Conservation (phyloP, 345 rosid species). For the rapeseed (Brassica napus) region DNA sequence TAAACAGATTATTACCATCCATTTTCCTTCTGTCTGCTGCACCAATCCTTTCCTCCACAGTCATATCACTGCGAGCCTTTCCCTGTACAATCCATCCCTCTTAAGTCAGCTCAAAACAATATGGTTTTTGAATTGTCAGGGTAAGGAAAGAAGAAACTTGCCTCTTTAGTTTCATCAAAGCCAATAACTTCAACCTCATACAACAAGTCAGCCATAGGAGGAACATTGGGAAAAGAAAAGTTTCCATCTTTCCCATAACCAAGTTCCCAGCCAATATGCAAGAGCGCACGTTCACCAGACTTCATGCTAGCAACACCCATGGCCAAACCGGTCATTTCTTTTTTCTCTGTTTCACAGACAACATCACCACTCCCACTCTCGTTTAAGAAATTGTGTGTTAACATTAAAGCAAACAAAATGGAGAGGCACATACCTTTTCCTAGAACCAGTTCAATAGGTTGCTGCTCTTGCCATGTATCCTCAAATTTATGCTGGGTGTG, state of each 20-base stretch:
- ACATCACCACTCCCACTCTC: neutral
- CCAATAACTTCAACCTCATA: conserved; percentile 96
- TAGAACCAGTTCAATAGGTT: conserved; percentile 72
- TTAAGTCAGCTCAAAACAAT: conserved; percentile 5
- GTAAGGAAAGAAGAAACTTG: conserved; percentile 39
- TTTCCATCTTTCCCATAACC: conserved; percentile 94
- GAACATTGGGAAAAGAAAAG: conserved; percentile 95
- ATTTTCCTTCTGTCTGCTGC: conserved; percentile 90
- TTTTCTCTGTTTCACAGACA: conserved; percentile 65
- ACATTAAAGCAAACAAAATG: neutral
- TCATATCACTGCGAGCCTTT: conserved; percentile 91
- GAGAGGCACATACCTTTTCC: conserved; percentile 68
- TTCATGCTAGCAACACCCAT: conserved; percentile 86
- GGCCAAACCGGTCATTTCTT: conserved; percentile 86
- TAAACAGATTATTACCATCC: conserved; percentile 85
- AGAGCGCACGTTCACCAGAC: conserved; percentile 80
- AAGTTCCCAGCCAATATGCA: conserved; percentile 86
- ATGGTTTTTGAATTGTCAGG: conserved; percentile 1
- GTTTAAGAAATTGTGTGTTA: neutral
- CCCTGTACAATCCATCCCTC: conserved; percentile 54
- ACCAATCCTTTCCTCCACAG: conserved; percentile 95
- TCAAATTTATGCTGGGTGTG: conserved; percentile 82
- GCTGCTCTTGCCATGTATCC: conserved; percentile 89
- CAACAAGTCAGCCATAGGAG: conserved; percentile 82
- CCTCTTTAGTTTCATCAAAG: conserved; percentile 91